These are phyloP conservation scores for Selaginella moellendorffii DNA, from an alignment of 75 land plant species.

Conservation along the genomic window DNA sequence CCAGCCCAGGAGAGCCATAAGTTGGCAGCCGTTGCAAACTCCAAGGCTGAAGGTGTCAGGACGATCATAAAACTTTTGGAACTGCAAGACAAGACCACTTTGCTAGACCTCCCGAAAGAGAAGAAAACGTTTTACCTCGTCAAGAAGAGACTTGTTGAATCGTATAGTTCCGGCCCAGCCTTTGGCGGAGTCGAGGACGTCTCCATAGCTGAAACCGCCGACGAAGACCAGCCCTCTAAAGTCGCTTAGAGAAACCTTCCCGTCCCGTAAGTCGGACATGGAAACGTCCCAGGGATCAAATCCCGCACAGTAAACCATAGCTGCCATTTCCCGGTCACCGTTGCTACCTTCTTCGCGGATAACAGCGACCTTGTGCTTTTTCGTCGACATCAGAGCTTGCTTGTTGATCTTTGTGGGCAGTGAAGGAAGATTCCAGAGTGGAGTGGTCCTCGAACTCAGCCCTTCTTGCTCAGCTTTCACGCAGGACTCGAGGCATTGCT, in stretches of 20 bases:
- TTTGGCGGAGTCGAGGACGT: constrained; percentile 92
- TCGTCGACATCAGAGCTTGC: too few relatives aligned
- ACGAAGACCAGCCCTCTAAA: constrained; percentile 79
- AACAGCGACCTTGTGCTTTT: constrained; percentile 76
- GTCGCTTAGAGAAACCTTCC: constrained; percentile 29
- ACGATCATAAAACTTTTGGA: constrained; percentile 70
- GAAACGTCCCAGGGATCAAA: constrained; percentile 94
- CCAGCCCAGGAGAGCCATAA: constrained; percentile 97
- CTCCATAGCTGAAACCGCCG: constrained; percentile 97
- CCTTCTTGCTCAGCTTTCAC: constrained; percentile 67
- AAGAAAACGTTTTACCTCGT: too few relatives aligned
- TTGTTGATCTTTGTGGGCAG: constrained; percentile 44
- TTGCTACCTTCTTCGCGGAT: constrained; percentile 98
- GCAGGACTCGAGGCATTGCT: constrained; percentile 65
- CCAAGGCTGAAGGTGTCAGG: constrained; percentile 95
- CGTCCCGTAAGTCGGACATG: constrained; percentile 80
- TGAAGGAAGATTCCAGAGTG: constrained; percentile 72
- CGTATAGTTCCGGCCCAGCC: constrained; percentile 93
- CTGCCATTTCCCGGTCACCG: constrained; percentile 96
- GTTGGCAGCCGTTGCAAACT: constrained; percentile 95
- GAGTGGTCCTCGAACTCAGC: constrained; percentile 44
- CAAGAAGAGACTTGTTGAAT: constrained; percentile 62
- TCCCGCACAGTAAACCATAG: constrained; percentile 77
- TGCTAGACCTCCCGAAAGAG: too few relatives aligned
- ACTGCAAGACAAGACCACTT: too few relatives aligned